Conservation (phyloP, 2,329 filamentous ascomycete genomes). For the Monilinia fructigena region DNA sequence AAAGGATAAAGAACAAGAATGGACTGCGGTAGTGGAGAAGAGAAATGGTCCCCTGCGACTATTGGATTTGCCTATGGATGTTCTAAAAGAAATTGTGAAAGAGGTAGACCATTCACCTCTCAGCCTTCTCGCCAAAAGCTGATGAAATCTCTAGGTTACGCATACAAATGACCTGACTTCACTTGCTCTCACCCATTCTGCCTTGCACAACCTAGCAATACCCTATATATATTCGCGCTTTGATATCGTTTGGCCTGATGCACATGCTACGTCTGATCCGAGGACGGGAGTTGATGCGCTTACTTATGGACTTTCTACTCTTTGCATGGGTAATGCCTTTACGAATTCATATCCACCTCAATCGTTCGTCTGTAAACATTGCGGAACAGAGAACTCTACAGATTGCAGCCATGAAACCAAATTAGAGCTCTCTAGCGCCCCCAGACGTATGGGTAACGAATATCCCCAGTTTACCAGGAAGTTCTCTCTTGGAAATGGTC, state of each 20-base stretch:
- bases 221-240: constrained; percentile 82
- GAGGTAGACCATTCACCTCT: constrained; percentile 54
- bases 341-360: constrained; percentile 28
- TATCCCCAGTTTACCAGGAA: constrained; percentile 78
- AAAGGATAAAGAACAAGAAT: constrained; percentile 63
- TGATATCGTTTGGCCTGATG: constrained; percentile 85
- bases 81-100: constrained; percentile 75
- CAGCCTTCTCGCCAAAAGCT: constrained; percentile 3
- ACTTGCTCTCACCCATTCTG: constrained; percentile 74
- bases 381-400: constrained; percentile 35
- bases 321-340: constrained; percentile 71
- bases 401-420: constrained; percentile 34
- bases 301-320: constrained; percentile 76
- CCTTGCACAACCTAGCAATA: constrained; percentile 70
- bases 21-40: constrained; percentile 60
- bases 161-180: constrained; percentile 80
- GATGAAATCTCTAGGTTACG: constrained; percentile 55
- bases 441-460: constrained; percentile 63
- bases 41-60: constrained; percentile 60
- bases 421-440: constrained; percentile 25
- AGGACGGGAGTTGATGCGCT: constrained; percentile 76
- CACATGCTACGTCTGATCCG: constrained; percentile 60
- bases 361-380: constrained; percentile 39
- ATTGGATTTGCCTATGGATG: constrained; percentile 74
- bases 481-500: constrained; percentile 83